Evolutionary conservation across 2,329 filamentous ascomycete genomes (phyloP).

Genomic region (Cadophora sp.): DNA sequence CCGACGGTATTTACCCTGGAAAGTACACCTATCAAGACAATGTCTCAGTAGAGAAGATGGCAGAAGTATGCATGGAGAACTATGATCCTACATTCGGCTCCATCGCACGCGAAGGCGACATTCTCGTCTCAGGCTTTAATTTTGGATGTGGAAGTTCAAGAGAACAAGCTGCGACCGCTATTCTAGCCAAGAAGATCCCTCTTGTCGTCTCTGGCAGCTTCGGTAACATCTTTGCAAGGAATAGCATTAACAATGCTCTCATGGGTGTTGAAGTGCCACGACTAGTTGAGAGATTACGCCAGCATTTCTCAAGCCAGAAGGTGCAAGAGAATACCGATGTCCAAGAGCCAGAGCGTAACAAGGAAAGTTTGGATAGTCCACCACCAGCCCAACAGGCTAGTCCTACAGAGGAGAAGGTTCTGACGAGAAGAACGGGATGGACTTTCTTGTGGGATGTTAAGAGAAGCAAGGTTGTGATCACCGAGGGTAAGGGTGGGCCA

Average conservation of each 20-base stretch:
- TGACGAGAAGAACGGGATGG: constrained; percentile 83
- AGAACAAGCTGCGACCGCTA: constrained; percentile 88
- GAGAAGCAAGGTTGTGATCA: constrained; percentile 72
- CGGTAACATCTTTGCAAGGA: constrained; percentile 81
- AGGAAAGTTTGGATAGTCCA: constrained; percentile 58
- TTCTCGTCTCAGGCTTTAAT: constrained; percentile 86
- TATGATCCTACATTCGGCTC: constrained; percentile 77
- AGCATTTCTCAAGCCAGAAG: constrained; percentile 56
- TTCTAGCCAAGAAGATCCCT: constrained; percentile 80
- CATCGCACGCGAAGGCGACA: constrained; percentile 72
- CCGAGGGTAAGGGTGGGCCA: constrained; percentile 70
- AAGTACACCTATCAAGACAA: constrained; percentile 94
- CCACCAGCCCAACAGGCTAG: constrained; percentile 50
- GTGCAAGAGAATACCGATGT: constrained; percentile 50
- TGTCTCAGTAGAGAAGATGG: constrained; percentile 79
- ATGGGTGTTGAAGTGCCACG: constrained; percentile 74
- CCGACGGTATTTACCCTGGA: constrained; percentile 90
- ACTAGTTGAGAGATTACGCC: constrained; percentile 69
- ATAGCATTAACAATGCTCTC: constrained; percentile 81
- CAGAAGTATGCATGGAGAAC: constrained; percentile 90
- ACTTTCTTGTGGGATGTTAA: constrained; percentile 81
- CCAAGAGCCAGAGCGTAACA: constrained; percentile 58
- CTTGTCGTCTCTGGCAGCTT: constrained; percentile 84
- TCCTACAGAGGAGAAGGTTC: constrained; percentile 55
- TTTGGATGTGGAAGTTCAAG: constrained; percentile 84